Conservation (phyloP, 2,329 filamentous ascomycete species). For the Helminthosporium solani region DNA sequence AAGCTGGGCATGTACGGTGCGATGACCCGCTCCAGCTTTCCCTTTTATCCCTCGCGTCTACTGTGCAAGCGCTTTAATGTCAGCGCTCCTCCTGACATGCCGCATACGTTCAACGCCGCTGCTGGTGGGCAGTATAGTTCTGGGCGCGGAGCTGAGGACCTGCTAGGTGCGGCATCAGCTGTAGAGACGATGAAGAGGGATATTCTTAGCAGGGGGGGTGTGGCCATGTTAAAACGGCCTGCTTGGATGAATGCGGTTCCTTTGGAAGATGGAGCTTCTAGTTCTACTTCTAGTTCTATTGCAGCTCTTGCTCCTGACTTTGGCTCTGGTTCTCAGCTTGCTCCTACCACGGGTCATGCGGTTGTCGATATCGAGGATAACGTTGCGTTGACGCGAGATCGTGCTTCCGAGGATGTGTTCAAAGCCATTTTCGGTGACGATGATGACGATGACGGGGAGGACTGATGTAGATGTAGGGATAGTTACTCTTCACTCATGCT, state of each 20-base stretch:
- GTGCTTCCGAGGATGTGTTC: slow-evolving; percentile 79
- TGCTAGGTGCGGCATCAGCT: slow-evolving; percentile 55
- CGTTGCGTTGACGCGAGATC: slow-evolving; percentile 71
- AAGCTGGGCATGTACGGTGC: slow-evolving; percentile 89
- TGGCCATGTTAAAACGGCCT: slow-evolving; percentile 28
- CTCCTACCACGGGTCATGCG: slow-evolving; percentile 22
- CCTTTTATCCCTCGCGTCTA: slow-evolving; percentile 78
- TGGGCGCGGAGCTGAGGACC: slow-evolving; percentile 41
- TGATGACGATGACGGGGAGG: slow-evolving; percentile 72
- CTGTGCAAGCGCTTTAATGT: slow-evolving; percentile 96
- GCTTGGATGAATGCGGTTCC: slow-evolving; percentile 26
- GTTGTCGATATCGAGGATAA: slow-evolving; percentile 72
- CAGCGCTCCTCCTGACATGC: slow-evolving; percentile 68
- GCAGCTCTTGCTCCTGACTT: slow-evolving; percentile 2
- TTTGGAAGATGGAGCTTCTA: too few relatives aligned
- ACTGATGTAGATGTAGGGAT: too few relatives aligned
- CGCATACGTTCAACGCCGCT: slow-evolving; percentile 55
- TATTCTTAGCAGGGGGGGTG: slow-evolving; percentile 26
- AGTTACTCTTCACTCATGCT: too few relatives aligned
- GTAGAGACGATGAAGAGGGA: slow-evolving; percentile 47
- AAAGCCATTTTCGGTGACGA: slow-evolving; percentile 92
- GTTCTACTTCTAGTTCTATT: too few relatives aligned
- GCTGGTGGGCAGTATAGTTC: slow-evolving; percentile 35
- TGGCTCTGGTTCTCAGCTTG: too few relatives aligned
- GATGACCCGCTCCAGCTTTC: slow-evolving; percentile 71